phyloP scores from a whole-genome alignment of 2,329 filamentous ascomycete genomes.

The Penicillium sp. region DNA sequence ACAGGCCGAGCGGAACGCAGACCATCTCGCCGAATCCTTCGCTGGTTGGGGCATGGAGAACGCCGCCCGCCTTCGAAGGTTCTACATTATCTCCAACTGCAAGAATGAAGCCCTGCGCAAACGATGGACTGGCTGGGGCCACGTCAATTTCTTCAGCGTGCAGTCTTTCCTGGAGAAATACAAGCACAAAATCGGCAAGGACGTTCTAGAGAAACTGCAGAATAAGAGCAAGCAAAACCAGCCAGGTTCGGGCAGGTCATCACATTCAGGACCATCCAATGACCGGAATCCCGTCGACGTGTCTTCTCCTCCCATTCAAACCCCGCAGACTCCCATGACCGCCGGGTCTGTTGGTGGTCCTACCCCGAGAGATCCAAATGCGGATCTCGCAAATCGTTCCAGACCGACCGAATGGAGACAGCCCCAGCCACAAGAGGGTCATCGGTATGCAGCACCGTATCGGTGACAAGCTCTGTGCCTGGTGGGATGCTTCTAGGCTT shows the following conservation, averaged over 20 bases:
- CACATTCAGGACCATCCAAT: neutral
- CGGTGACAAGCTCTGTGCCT: neutral
- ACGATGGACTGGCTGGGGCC: constrained; percentile 20
- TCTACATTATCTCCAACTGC: constrained; percentile 28
- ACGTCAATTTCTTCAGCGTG: constrained; percentile 8
- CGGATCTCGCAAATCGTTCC: neutral
- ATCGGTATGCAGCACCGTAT: neutral
- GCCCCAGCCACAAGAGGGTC: neutral
- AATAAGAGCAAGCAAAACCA: neutral
- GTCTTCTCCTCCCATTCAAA: neutral
- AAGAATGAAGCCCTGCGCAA: neutral
- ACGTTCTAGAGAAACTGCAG: neutral
- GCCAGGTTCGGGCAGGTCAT: neutral
- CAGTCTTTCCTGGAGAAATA: constrained; percentile 8
- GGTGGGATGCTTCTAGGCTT: neutral
- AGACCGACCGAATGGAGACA: neutral
- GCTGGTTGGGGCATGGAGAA: constrained; percentile 41
- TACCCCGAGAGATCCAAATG: neutral
- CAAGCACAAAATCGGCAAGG: neutral
- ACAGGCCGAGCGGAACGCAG: constrained; percentile 34
- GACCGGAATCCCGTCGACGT: neutral
- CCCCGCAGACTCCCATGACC: neutral
- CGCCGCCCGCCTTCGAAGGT: constrained; percentile 35
- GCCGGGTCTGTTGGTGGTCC: neutral
- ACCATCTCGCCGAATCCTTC: constrained; percentile 44